These are phyloP conservation scores for Paramecium sonneborni DNA, from an alignment of 73 alveolate species.

Conservation along the genomic window DNA sequence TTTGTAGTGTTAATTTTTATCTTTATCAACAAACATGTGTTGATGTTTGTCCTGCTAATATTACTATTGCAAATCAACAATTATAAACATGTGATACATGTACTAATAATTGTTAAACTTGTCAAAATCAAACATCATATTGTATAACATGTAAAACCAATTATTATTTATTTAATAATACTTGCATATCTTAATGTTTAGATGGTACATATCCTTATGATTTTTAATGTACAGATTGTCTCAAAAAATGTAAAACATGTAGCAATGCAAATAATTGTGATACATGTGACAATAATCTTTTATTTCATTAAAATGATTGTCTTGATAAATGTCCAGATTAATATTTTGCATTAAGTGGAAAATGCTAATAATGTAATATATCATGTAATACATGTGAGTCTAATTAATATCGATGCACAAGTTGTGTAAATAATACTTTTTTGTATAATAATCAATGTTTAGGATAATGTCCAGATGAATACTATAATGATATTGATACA, in stretches of 20 bases:
- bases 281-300: not conserved
- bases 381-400: not conserved
- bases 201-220: not conserved
- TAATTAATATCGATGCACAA: not conserved
- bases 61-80: not conserved
- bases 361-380: not conserved
- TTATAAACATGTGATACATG: not conserved
- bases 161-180: not conserved
- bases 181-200: not conserved
- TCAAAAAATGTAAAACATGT: not conserved
- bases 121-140: not conserved
- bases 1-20: not conserved
- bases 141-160: not conserved
- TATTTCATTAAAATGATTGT: constrained; percentile 2
- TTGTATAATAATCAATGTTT: not conserved
- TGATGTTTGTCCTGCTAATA: not conserved
- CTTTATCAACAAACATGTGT: not conserved
- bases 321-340: not conserved
- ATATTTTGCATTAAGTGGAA: not conserved
- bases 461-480: not conserved
- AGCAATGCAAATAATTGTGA: not conserved
- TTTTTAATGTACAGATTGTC: not conserved
- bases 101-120: constrained; percentile 19
- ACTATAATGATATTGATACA: not conserved
- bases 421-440: not conserved